Base-by-base conservation (phyloP, 2,329 filamentous ascomycete species). In the Neospermospora avenae region DNA sequence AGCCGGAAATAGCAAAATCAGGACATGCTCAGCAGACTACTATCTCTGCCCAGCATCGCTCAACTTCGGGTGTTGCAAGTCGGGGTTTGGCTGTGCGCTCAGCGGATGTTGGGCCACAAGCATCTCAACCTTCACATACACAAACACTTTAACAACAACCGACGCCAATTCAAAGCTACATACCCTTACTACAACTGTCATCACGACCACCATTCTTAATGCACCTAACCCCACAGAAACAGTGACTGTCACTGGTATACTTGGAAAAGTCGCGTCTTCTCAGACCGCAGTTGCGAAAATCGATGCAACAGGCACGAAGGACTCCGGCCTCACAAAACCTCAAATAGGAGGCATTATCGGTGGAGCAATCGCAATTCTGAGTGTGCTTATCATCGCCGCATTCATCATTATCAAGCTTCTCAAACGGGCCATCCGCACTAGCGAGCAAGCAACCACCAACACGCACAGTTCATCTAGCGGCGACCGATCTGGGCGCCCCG, bases 261-360 rank as follows among this genome's bases (percentile, higher is more conserved):
- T 70, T 5, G 58, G 66, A 0, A 68, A 70, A 58, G 25, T 67
- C 4, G 60, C 62, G 11, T 58, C 66, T 5, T 59, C 64, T 6
- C 58, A 63, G 18, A 61, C 61, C 2, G 51, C 65, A 28, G 64
- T 68, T 42, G 46, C 65, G 4, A 70, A 71, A 52, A 62, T 20
- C 64, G 63, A 8, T 68, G 72, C 45, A 65, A 70, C 34, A 65
- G 71, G 22, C 72, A 75, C 13, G 71, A 81, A 22, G 75, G 58
- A 25, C 31, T 55, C 76, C 18, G 69, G 70, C 3, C 63, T 71
- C 20, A 66, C 67, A 22, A 68, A 61, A 6, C 51, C 64, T n/a
- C 74, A 78, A 25, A 72, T 85, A 2, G 82, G 78, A 2, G 83
- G 83, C 2, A 82, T 85, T 22, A 75, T 85, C 35, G 80, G 77